A percentile compares a stretch with the other conserved stretches of the same genome.
Evolutionary conservation across 768 basidiomycete genomes (phyloP).

Genomic region (Boletus subparvulus): DNA sequence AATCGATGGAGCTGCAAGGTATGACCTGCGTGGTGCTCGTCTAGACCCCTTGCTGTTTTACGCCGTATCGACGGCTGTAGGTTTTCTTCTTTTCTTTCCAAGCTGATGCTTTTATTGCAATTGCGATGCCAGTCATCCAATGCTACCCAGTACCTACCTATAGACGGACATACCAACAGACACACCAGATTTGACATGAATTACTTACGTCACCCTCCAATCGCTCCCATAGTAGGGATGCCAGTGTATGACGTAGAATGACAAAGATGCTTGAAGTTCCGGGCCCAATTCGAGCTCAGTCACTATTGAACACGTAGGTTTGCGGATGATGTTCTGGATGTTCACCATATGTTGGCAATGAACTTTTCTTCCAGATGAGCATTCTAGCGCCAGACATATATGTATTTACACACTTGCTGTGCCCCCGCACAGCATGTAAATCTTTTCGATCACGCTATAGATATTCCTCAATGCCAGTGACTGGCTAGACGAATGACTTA

Average conservation of each 20-base stretch:
- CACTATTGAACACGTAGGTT: no score
- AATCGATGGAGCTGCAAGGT: constrained; percentile 56
- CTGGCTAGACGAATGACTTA: background rate
- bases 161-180: background rate
- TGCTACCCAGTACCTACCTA: background rate
- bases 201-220: constrained; percentile 1
- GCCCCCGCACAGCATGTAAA: no score
- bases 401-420: no score
- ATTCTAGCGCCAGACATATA: no score
- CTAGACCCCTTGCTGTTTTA: background rate
- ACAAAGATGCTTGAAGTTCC: background rate
- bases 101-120: background rate
- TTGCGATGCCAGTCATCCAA: background rate
- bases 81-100: no score
- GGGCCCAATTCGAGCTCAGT: no score
- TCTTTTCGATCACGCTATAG: no score
- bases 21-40: background rate
- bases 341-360: no score
- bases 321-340: no score
- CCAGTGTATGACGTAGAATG: constrained; percentile 7
- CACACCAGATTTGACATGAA: background rate
- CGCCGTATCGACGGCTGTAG: background rate
- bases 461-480: no score
- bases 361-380: no score
- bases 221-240: background rate